Evolutionary conservation across 768 basidiomycete species (phyloP).

Genomic region (Boletellus sp.): DNA sequence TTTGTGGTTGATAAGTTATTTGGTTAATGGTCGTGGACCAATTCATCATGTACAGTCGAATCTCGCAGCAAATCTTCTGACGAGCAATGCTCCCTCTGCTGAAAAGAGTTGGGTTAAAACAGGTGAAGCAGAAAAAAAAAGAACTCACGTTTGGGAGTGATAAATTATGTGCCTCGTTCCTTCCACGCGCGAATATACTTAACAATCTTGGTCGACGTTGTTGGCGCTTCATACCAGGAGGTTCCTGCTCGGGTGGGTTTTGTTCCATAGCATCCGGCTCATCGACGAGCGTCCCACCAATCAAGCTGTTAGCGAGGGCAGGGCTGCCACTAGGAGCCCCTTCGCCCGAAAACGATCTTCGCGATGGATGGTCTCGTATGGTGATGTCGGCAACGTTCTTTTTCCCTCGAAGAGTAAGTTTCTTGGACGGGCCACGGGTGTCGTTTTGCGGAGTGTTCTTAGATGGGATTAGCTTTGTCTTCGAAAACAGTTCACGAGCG

Average conservation of each 20-base stretch:
- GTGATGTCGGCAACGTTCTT: constrained; percentile 11
- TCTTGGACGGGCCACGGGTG: constrained; percentile 22
- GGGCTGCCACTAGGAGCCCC: background rate
- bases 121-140: background rate
- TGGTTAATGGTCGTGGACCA: constrained; percentile 1
- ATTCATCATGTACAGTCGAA: constrained; percentile 5
- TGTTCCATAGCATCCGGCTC: constrained; percentile 40
- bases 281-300: constrained; percentile 33
- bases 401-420: constrained; percentile 17
- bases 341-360: constrained; percentile 24
- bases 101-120: background rate
- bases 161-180: constrained; percentile 5
- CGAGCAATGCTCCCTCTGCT: constrained; percentile 5
- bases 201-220: constrained; percentile 32
- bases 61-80: constrained; percentile 3
- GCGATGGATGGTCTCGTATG: constrained; percentile 6
- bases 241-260: constrained; percentile 15
- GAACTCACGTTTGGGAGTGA: constrained; percentile 13
- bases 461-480: constrained; percentile 65
- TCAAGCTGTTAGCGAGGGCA: constrained; percentile 13
- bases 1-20: constrained; percentile 6
- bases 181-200: constrained; percentile 27
- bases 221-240: constrained; percentile 11
- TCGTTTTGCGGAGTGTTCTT: constrained; percentile 31
- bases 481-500: constrained; percentile 71